Base-by-base conservation (phyloP, 73 alveolate genomes). In the Paramecium bursaria region DNA sequence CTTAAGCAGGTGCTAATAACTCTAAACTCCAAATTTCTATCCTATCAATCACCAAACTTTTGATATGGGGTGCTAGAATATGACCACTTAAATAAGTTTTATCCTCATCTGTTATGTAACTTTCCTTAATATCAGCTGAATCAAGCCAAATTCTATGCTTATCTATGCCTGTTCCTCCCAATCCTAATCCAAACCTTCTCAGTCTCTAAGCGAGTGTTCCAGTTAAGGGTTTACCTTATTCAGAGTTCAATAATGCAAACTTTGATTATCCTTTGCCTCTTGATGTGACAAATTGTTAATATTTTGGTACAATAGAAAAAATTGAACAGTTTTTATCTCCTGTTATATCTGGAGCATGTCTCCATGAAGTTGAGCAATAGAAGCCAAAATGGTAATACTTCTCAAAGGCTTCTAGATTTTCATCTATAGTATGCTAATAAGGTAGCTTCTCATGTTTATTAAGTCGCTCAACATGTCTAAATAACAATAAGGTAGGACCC, bases 401-500 rank as follows among this genome's bases (percentile, higher is more conserved):
- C 31, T 57, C 76, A 57, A 57, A 57, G 0, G 76, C 76, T 5
- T 57, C 76, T 29, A 57, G 31, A 57, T 57, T 57, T 29, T 57
- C 76, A 29, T 57, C 76, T 7, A 44, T 33, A 3, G 76, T 26
- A 13, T 57, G 76, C 31, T 57, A 30, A 57, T 57, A 57, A 2
- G 76, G 76, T 30, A 57, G 31, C 31, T 57, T 57, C 39, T 57
- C 76, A 57, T 57, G 39, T 10, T 57, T 57, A 57, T 57, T 57
- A 3, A 57, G 17, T 29, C 31, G 22, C 15, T 57, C 76, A 11
- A 57, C 76, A 27, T 57, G 76, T 57, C 76, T 57, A 26, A 57
- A 57, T 57, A 57, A 57, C 7, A 57, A 3, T 29, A 57, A 19
- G 7, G 76, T 57, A 13, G 76, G 76, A 23, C 29, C 17, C 29